Conservation (phyloP, 2,329 filamentous ascomycete genomes). For the Nemania diffusa region DNA sequence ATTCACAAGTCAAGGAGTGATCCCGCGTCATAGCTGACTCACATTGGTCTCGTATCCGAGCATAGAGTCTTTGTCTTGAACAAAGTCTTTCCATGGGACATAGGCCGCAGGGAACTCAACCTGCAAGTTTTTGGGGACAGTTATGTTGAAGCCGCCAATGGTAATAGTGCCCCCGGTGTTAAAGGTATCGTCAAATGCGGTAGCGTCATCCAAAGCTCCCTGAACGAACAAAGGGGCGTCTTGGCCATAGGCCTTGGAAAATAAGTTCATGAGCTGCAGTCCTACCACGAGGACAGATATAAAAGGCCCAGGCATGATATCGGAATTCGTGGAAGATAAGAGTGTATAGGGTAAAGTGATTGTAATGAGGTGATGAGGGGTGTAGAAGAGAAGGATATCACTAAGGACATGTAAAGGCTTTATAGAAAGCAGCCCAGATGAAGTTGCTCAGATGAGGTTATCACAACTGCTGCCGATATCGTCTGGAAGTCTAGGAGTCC, state of each 20-base stretch:
- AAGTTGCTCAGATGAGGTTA: slow-evolving; percentile 15
- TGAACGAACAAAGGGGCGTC: slow-evolving; percentile 50
- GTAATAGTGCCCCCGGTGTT: slow-evolving; percentile 59
- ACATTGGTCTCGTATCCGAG: slow-evolving; percentile 52
- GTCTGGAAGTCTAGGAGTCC: slow-evolving; percentile 15
- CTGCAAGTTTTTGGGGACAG: slow-evolving; percentile 60
- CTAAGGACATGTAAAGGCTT: slow-evolving; percentile 6
- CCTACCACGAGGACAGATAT: slow-evolving; percentile 33
- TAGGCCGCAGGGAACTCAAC: slow-evolving; percentile 60
- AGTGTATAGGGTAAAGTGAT: neutral
- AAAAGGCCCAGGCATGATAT: slow-evolving; percentile 31
- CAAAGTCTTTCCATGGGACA: slow-evolving; percentile 56
- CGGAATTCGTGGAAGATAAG: slow-evolving; percentile 1
- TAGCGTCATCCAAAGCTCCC: slow-evolving; percentile 49
- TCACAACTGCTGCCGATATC: slow-evolving; percentile 23
- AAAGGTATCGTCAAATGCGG: slow-evolving; percentile 49
- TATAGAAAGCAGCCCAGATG: slow-evolving; percentile 15
- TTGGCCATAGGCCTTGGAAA: slow-evolving; percentile 32
- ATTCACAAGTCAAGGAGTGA: neutral
- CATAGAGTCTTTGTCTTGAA: slow-evolving; percentile 46
- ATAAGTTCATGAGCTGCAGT: slow-evolving; percentile 34
- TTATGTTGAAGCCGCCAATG: slow-evolving; percentile 58
- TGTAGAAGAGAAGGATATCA: neutral
- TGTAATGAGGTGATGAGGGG: slow-evolving; percentile 1
- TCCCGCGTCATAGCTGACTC: slow-evolving; percentile 9